Evolutionary conservation across 202 grass and related monocot species (phyloP).

Genomic region (Dendrocalamus latiflorus): DNA sequence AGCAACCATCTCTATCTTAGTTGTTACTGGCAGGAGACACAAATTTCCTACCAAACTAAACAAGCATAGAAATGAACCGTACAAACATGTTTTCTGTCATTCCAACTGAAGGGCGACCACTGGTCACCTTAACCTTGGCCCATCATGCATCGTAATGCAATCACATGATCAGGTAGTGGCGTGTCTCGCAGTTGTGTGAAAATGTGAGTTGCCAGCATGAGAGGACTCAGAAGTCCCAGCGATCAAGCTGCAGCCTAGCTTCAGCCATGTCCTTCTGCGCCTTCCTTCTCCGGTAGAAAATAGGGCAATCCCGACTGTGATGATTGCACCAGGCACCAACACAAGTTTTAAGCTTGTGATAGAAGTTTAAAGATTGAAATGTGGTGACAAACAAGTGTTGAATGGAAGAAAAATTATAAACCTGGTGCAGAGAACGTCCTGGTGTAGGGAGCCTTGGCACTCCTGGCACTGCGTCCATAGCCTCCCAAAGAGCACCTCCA

Average conservation of each 20-base stretch:
- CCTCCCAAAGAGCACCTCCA: constrained; percentile 90
- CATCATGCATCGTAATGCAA: constrained; percentile 15
- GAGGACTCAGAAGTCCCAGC: constrained; percentile 80
- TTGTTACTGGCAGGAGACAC: background rate
- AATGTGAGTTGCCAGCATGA: background rate
- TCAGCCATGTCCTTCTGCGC: constrained; percentile 97
- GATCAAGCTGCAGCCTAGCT: constrained; percentile 86
- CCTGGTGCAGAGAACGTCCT: constrained; percentile 97
- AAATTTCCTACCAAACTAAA: background rate
- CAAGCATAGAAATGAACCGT: background rate
- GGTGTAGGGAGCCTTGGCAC: constrained; percentile 93
- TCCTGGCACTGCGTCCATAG: constrained; percentile 98
- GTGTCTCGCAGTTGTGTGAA: background rate
- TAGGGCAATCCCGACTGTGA: constrained; percentile 86
- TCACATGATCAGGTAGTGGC: background rate
- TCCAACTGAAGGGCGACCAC: background rate
- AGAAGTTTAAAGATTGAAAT: background rate
- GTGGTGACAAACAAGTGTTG: background rate
- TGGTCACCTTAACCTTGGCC: background rate
- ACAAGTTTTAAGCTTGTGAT: background rate
- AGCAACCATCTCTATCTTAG: background rate
- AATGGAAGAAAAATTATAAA: constrained; percentile 12
- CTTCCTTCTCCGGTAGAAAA: constrained; percentile 90
- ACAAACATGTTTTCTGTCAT: too few relatives aligned
- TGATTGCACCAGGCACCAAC: too few relatives aligned